phyloP scores from a whole-genome alignment of 1,284 basidiomycete species.

The Ceratobasidium sp. region DNA sequence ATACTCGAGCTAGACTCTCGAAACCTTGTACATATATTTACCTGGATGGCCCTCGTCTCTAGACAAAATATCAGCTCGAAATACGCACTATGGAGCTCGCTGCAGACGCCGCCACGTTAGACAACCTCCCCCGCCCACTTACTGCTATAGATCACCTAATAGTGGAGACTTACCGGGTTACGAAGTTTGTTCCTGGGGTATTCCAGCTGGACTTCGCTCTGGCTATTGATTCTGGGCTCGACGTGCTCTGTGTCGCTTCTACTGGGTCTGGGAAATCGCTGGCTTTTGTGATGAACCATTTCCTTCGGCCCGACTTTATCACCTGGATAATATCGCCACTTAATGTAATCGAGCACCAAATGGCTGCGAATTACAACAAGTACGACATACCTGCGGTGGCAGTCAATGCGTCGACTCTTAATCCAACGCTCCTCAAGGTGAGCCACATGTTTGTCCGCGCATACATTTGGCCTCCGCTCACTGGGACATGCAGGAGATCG shows the following conservation, averaged over 20 bases:
- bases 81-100: not conserved
- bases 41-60: not conserved
- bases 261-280: slow-evolving; percentile 17
- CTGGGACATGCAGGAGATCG: not conserved
- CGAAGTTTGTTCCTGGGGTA: not conserved
- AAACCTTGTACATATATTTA: not conserved
- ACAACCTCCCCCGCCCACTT: not conserved
- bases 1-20: not conserved
- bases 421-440: not conserved
- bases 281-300: not conserved
- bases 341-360: slow-evolving; percentile 1
- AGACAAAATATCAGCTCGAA: not conserved
- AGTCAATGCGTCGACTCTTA: slow-evolving; percentile 8
- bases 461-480: not conserved
- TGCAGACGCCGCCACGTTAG: not conserved
- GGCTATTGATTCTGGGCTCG: not conserved
- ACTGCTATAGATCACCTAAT: not conserved
- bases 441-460: not conserved
- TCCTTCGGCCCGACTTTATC: not conserved
- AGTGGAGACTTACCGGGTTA: not conserved
- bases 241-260: slow-evolving; percentile 8
- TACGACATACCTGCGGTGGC: not conserved
- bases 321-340: slow-evolving; percentile 9
- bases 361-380: not conserved
- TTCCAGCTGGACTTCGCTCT: not conserved